Evolutionary conservation across 257 asterid species (phyloP), one percentile per base, ranked within the genome.

Genomic region (Solanum ossicruentum): DNA sequence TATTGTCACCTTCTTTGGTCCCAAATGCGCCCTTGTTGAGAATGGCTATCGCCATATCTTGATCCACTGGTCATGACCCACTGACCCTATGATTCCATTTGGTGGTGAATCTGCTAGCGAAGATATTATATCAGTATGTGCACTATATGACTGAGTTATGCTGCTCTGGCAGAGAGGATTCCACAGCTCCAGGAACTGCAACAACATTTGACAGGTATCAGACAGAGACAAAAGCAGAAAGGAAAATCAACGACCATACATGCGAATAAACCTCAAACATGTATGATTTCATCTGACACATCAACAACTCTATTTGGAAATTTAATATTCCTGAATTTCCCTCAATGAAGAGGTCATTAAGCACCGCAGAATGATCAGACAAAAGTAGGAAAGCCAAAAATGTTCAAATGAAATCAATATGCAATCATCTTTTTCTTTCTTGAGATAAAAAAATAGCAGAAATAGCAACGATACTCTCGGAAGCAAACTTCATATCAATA

Each of bases 161-260:
- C 63, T 88, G 49, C 89, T 85, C 65, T 83, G 47, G 63, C 18
- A 81, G 2, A 85, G 39, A 17, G 92, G 92, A 73, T 88, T 89
- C 95, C 95, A 92, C n/a, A 91, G 81, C 60, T 89, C 83, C 7
- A 92, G 83, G 3, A 80, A 56, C 95, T 92, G 89, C 86, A 88
- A 61, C 49, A 72, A n/a, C 20, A 77, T 21, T 43, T 6, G 21
- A 57, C 23, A 26, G 7, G 65, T 41, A 41, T 70, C 51, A 70
- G 54, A 41, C 23, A 21, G 17, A 18, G 55, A 12, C 28, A 70
- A 41, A 70, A 18, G 23, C 21, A 69, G 78, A 65, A 26, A 69
- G 28, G 23, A 72, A 72, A 72, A 12, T 72, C 57, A 72, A 45
- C 39, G 39, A 45, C 57, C 45, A 72, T 72, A n/a, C 36, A 72